Base-by-base conservation (phyloP, 441 rosid species). In the Adansonia gregorii region DNA sequence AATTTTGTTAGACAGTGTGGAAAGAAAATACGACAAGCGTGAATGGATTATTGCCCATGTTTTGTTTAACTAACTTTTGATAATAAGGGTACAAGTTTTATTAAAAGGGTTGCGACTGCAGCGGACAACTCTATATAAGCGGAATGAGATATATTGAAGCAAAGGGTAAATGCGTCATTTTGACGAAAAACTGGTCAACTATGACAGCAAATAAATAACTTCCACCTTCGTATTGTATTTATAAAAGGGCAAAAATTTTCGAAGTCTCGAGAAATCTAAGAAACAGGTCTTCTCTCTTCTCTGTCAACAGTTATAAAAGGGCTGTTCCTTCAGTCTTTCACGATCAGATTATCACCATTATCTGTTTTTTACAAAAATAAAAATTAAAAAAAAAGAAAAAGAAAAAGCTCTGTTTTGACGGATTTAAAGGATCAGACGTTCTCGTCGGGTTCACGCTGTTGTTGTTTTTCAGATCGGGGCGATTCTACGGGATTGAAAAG, bases 401-500 rank as follows among this genome's bases (percentile, higher is more conserved):
- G 9, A 49, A 17, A 35, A 55, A 15, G 1, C 64, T 54, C 46
- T 52, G 64, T 39, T 70, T 52, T 31, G n/a, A n/a, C 24, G n/a
- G 49, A 0, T 22, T 3, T 41, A 24, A 49, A 69, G 27, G 27
- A 27, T 54, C 6, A 31, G 74, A 56, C 71, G 77, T 55, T 52
- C 70, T 77, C 12, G 10, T 78, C 55, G 59, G 66, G 27, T 22
- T 55, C 81, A 8, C 20, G 41, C 59, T 59, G 45, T 77, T 51
- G 2, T 48, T 56, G 27, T 27, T 17, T 27, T 20, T 78, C 77
- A n/a, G 79, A 75, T 83, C 85, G 77, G 74, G 78, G 82, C 86
- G 80, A 70, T 55, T 54, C 81, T 82, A 72, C 45, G 79, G 52
- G 86, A 78, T 82, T 78, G 39, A 91, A 89, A 90, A 87, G 96